phyloP scores from a whole-genome alignment of 2,329 filamentous ascomycete species.

The Ophiostoma ips region DNA sequence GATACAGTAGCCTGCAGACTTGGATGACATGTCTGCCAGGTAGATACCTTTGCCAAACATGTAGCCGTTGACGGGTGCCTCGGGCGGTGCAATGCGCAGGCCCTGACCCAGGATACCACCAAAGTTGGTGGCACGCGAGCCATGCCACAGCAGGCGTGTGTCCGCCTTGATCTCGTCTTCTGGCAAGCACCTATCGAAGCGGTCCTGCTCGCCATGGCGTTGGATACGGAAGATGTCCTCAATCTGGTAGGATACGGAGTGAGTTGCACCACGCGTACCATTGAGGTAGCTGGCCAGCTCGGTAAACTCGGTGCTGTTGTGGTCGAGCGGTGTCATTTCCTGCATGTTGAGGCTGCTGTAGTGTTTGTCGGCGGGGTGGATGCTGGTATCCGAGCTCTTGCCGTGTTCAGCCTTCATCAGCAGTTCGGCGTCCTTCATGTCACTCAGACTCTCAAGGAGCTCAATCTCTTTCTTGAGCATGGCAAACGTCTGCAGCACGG shows the following conservation, averaged over 20 bases:
- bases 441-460: slow-evolving; percentile 64
- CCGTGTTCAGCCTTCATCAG: slow-evolving; percentile 56
- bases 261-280: slow-evolving; percentile 53
- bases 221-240: slow-evolving; percentile 74
- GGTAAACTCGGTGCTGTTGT: slow-evolving; percentile 44
- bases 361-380: slow-evolving; percentile 58
- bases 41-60: slow-evolving; percentile 91
- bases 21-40: slow-evolving; percentile 71
- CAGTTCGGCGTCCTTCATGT: slow-evolving; percentile 70
- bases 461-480: slow-evolving; percentile 62
- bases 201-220: slow-evolving; percentile 54
- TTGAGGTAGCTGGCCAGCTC: slow-evolving; percentile 53
- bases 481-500: slow-evolving; percentile 41
- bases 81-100: slow-evolving; percentile 74
- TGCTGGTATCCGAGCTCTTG: slow-evolving; percentile 27
- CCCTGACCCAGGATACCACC: slow-evolving; percentile 75
- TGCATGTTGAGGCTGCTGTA: slow-evolving; percentile 57
- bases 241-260: slow-evolving; percentile 45
- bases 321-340: slow-evolving; percentile 60
- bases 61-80: slow-evolving; percentile 67
- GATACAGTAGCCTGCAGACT: slow-evolving; percentile 67
- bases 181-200: slow-evolving; percentile 46
- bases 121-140: slow-evolving; percentile 70
- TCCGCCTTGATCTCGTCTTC: slow-evolving; percentile 39
- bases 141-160: slow-evolving; percentile 74